These are phyloP conservation scores for Phytophthora pini DNA, from an alignment of 352 stramenopile species.

Conservation along the genomic window DNA sequence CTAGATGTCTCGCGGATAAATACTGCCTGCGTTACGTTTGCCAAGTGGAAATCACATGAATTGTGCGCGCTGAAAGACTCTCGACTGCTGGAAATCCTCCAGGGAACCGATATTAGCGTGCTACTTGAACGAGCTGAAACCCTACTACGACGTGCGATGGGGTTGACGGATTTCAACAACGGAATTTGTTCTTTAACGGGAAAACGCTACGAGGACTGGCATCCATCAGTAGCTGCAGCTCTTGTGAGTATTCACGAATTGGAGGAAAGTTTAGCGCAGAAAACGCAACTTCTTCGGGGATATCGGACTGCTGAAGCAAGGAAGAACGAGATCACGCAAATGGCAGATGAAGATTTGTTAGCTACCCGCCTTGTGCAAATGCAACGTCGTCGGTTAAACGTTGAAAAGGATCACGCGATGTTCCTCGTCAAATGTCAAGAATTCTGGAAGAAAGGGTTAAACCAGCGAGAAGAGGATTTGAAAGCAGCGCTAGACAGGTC, in stretches of 20 bases:
- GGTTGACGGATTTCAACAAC: conserved; percentile 55
- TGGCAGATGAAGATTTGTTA: conserved; percentile 50
- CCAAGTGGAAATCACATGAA: conserved; percentile 43
- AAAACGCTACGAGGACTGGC: conserved; percentile 67
- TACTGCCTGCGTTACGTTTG: conserved; percentile 31
- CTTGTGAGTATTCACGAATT: conserved; percentile 42
- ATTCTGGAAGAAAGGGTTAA: conserved; percentile 52
- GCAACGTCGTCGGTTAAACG: conserved; percentile 14
- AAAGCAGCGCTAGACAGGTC: conserved; percentile 6
- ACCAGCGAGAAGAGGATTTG: conserved; percentile 41
- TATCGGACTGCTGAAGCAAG: conserved; percentile 39
- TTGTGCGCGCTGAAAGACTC: conserved; percentile 46
- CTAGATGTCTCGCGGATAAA: conserved; percentile 64
- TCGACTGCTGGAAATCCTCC: conserved; percentile 46
- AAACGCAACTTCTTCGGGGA: conserved; percentile 40
- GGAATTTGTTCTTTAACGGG: conserved; percentile 33
- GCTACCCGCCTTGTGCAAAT: conserved; percentile 30
- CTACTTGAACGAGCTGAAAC: conserved; percentile 40
- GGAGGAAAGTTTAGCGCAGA: conserved; percentile 41
- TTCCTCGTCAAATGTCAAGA: conserved; percentile 45
- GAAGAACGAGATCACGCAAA: conserved; percentile 41
- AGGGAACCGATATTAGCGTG: conserved; percentile 46
- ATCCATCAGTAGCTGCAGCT: conserved; percentile 37
- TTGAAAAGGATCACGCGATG: conserved; percentile 30
- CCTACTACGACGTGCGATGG: conserved; percentile 47